These are phyloP conservation scores for Russula brevipes DNA, from an alignment of 768 basidiomycete species.

Conservation along the genomic window DNA sequence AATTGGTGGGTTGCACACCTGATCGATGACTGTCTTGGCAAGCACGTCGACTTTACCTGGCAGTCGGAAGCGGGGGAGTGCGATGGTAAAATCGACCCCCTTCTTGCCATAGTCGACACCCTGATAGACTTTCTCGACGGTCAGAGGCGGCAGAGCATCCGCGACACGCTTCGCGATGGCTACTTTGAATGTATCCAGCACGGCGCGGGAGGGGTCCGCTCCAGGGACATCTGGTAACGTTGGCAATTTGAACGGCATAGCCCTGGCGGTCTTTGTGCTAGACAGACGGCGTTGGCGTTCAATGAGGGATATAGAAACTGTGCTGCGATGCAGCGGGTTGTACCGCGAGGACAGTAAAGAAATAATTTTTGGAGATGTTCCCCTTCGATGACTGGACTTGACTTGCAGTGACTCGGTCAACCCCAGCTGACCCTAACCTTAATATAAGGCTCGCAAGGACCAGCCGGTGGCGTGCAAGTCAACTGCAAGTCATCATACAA, in stretches of 20 bases:
- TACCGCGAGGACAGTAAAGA: constrained; percentile 1
- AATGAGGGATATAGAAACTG: neutral
- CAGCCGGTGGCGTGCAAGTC: too few species aligned
- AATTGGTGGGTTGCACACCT: constrained; percentile 39
- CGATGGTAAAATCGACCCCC: constrained; percentile 89
- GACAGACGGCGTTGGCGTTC: constrained; percentile 1
- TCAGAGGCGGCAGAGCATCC: constrained; percentile 57
- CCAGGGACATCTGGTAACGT: constrained; percentile 39
- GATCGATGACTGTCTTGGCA: constrained; percentile 64
- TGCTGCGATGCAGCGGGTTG: constrained; percentile 19
- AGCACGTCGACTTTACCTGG: constrained; percentile 78
- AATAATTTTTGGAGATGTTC: constrained; percentile 12
- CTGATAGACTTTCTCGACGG: constrained; percentile 71
- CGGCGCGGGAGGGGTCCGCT: constrained; percentile 58
- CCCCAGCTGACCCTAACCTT: constrained; percentile 2
- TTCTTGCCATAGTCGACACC: constrained; percentile 91
- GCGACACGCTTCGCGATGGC: constrained; percentile 71
- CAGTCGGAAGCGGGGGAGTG: constrained; percentile 85
- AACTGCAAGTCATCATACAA: too few species aligned
- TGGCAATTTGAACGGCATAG: constrained; percentile 28
- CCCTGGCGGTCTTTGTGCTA: neutral
- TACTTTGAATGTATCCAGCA: constrained; percentile 75
- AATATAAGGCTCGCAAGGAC: neutral
- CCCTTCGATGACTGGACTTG: neutral
- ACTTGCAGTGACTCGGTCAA: neutral